Evolutionary conservation across 2,329 filamentous ascomycete species (phyloP), one percentile per base, ranked within the genome.

Genomic region (Botrytis paeoniae): DNA sequence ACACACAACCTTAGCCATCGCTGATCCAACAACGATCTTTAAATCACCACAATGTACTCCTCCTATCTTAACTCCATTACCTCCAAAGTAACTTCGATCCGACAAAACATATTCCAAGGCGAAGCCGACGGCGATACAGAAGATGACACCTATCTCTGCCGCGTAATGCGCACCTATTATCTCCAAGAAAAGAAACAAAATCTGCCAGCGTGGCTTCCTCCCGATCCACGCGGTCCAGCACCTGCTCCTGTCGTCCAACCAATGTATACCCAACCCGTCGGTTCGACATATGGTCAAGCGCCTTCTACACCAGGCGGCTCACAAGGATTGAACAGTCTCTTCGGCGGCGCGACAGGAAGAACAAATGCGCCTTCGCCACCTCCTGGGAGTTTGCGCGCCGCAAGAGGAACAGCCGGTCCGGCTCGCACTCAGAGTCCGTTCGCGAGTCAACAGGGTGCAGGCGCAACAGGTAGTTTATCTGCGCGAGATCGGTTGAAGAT

Each of bases 131-230:
- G 91, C 82, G 90, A 92, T 80, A 91, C 89, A 75, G 88, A 97
- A 83, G 95, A 98, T 84, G 94, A 97, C 84, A 97, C 94, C 4
- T 94, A 98, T 85, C 92, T 98, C 80, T 97, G 93, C 83, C 93
- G 96, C 79, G 94, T 97, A 51, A 89, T 99, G 39, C 92, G 96
- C 79, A 92, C 90, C 78, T 97, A 98, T 87, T 98, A 99, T 86
- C 89, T 86, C 69, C 95, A 72, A 43, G 71, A 98, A 82, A 96
- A 97, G 80, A 93, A 92, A 77, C 90, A 91, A 35, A 86, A 90
- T 2, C 92, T 95, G 75, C 96, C 96, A 0, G 84, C 86, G 78
- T 98, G 96, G 95, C 90, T 98, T 12, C 94, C 95, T 12, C 91
- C 93, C 9, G 93, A 97, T 82, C 95, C 94, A n/a, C 95, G 93